These are phyloP conservation scores for Rhizophlyctis rosea DNA, from an alignment of 192 early-diverging fungal species.

Conservation along the genomic window DNA sequence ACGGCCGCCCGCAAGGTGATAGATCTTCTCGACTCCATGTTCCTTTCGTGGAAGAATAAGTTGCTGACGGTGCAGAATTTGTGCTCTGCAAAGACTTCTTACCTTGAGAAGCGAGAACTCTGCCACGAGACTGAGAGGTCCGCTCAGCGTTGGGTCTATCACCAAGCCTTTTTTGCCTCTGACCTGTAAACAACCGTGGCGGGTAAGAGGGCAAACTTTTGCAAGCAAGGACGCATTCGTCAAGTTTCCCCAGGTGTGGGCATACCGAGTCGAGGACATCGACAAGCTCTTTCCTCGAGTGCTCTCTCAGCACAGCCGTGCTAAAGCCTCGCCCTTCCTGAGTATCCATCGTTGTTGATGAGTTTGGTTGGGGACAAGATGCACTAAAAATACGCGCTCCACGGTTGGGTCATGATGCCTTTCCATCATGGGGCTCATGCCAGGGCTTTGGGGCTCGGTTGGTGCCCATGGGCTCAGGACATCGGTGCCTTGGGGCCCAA, in stretches of 20 bases:
- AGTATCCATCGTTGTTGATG: too few species aligned
- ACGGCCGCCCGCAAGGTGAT: constrained; percentile 66
- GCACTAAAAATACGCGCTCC: too few species aligned
- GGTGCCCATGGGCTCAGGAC: too few species aligned
- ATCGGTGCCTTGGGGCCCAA: too few species aligned
- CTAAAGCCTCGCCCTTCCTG: too few species aligned
- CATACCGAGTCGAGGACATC: constrained; percentile 74
- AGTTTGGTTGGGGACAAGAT: too few species aligned
- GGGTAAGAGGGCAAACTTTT: neutral
- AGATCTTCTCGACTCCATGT: constrained; percentile 95
- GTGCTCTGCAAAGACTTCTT: constrained; percentile 1
- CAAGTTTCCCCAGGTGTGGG: neutral
- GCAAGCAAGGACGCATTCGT: neutral
- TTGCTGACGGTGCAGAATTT: neutral
- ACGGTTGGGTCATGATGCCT: too few species aligned
- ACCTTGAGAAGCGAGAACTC: constrained; percentile 86
- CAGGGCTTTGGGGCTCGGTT: too few species aligned
- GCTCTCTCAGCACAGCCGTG: constrained; percentile 31
- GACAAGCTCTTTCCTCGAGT: constrained; percentile 49
- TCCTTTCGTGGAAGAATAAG: constrained; percentile 52
- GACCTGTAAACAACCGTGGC: constrained; percentile 47
- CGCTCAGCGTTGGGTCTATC: constrained; percentile 79
- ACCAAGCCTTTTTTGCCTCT: constrained; percentile 87
- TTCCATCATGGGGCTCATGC: too few species aligned
- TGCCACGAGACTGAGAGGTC: constrained; percentile 79